Base-by-base conservation (phyloP, 441 rosid genomes). In the Pelargonium myrrhifolium region DNA sequence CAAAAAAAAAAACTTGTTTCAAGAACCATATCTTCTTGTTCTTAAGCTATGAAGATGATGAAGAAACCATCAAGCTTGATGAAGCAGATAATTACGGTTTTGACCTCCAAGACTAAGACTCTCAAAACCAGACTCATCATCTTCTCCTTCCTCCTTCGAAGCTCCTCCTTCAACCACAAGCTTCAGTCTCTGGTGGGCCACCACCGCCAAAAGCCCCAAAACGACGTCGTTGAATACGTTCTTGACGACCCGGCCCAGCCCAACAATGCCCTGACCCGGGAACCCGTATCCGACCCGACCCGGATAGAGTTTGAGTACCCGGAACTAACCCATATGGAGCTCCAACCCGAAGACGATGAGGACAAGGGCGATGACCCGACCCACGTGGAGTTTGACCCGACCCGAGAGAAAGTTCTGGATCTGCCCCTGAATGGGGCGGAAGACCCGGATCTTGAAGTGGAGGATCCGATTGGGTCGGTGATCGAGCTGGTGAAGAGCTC, bases 401-500 rank as follows among this genome's bases (percentile, higher is more conserved):
- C n/a, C n/a, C n/a, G n/a, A n/a, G n/a, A n/a, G n/a, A n/a, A n/a
- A n/a, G n/a, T n/a, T n/a, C n/a, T n/a, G 6, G 37, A 31, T 31
- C 37, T 7, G 37, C 0, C 37, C 37, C 37, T 6, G 37, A 4
- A 0, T 5, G 37, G 4, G 6, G 37, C 6, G 37, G 37, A 31
- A 0, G 37, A 8, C 22, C 58, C 9, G 58, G 17, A 6, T 3
- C 14, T 43, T 43, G 51, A 9, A 43, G 9, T 51, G 58, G 58
- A 51, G 58, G 58, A 31, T 31, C 37, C 37, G 37, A 7, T 31
- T 2, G 37, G 58, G 58, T 51, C 58, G 9, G 58, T 51, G 58
- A 51, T 51, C 18, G 58, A 51, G 58, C 58, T 51, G 58, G 58
- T 51, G 58, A 51, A 51, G 58, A 51, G 18, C 58, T 51, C 58